Evolutionary conservation across 2,329 filamentous ascomycete genomes (phyloP).

Genomic region (Scedosporium dehoogii): DNA sequence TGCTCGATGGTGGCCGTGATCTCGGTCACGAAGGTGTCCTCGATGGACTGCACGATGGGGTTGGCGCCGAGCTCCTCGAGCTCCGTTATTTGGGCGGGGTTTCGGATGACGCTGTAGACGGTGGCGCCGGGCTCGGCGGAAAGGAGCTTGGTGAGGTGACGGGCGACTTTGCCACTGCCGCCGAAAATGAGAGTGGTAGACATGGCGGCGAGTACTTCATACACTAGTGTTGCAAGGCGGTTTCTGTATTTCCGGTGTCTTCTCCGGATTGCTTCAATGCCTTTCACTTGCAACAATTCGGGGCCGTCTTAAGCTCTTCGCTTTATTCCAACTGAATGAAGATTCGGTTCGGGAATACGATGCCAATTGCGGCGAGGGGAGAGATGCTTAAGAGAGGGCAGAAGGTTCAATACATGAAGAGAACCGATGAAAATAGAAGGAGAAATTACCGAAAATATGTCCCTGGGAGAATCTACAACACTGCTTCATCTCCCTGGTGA

Average conservation of each 20-base stretch:
- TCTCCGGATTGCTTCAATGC: neutral
- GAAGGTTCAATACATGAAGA: no score
- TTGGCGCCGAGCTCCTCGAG: conserved; percentile 28
- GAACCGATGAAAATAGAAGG: no score
- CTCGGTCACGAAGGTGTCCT: conserved; percentile 24
- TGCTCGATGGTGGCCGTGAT: conserved; percentile 24
- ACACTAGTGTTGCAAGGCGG: neutral
- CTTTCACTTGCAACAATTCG: neutral
- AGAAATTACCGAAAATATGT: no score
- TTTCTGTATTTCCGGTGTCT: neutral
- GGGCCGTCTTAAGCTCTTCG: no score
- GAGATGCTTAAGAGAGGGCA: no score
- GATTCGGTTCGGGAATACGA: no score
- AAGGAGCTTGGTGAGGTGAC: conserved; percentile 14
- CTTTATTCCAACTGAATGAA: no score
- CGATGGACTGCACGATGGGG: conserved; percentile 32
- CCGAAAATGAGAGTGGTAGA: conserved; percentile 17
- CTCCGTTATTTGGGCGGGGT: conserved; percentile 20
- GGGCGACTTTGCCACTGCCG: conserved; percentile 17
- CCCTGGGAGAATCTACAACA: no score
- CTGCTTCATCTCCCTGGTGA: no score
- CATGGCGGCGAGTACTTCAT: conserved; percentile 3
- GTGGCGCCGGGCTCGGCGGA: conserved; percentile 9
- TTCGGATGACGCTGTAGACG: conserved; percentile 19
- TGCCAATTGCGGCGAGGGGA: no score